Percentiles rank a stretch among this genome's conserved stretches.
Evolutionary conservation across 441 rosid genomes (phyloP).

Genomic region (Theobroma grandiflorum): DNA sequence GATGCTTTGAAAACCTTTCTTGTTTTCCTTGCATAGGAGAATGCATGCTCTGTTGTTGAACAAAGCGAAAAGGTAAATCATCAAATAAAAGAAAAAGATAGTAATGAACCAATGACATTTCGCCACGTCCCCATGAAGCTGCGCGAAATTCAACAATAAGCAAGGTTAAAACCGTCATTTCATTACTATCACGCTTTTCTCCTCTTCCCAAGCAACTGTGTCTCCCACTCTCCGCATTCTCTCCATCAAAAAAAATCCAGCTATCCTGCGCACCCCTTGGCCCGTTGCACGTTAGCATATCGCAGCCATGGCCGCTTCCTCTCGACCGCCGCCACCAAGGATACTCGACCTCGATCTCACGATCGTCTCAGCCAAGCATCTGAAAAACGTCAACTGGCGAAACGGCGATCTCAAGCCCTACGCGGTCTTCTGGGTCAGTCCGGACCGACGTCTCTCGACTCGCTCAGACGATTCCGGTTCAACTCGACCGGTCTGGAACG

Average conservation of each 20-base stretch:
- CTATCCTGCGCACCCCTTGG: background rate
- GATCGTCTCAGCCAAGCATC: slow-evolving; percentile 50
- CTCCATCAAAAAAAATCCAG: background rate
- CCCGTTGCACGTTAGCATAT: background rate
- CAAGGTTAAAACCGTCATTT: slow-evolving; percentile 11
- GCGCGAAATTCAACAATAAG: background rate
- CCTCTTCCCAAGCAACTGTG: background rate
- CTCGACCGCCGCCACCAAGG: slow-evolving; percentile 38
- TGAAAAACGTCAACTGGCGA: slow-evolving; percentile 57
- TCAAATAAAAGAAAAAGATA: too few species aligned
- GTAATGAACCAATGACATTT: background rate
- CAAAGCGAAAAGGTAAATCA: too few species aligned
- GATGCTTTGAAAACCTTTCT: too few species aligned
- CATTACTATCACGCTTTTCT: background rate
- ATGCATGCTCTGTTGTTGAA: too few species aligned
- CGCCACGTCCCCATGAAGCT: background rate
- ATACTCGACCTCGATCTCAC: slow-evolving; percentile 51
- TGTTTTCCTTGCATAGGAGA: too few species aligned
- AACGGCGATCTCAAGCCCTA: slow-evolving; percentile 49
- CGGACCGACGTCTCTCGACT: slow-evolving; percentile 46
- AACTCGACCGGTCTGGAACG: slow-evolving; percentile 54
- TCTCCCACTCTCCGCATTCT: background rate
- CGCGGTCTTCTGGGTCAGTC: slow-evolving; percentile 47
- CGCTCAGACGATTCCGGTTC: slow-evolving; percentile 47
- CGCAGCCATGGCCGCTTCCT: slow-evolving; percentile 37